Percentiles rank a stretch among this genome's conserved stretches.
These are phyloP conservation scores for Exophiala spinifera DNA, from an alignment of 2,329 filamentous ascomycete species.

Conservation along the genomic window DNA sequence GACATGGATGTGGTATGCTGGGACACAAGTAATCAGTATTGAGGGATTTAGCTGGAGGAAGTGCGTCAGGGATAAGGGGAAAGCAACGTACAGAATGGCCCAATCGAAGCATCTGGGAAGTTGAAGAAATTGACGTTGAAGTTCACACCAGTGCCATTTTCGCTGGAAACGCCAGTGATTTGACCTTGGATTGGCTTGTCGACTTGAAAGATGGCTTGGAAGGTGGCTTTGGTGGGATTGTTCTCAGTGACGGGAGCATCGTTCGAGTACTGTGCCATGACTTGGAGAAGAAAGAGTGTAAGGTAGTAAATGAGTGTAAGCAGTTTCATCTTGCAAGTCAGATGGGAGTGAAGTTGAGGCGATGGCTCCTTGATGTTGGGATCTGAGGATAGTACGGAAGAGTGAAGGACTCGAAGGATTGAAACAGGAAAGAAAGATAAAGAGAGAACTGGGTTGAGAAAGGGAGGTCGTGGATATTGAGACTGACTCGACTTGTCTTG, in stretches of 20 bases:
- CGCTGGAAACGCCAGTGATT: slow-evolving; percentile 47
- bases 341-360: too few relatives aligned
- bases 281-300: slow-evolving; percentile 28
- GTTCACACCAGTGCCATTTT: slow-evolving; percentile 54
- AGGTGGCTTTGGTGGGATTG: slow-evolving; percentile 56
- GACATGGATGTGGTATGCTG: slow-evolving; percentile 72
- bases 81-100: slow-evolving; percentile 57
- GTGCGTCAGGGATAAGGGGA: neutral
- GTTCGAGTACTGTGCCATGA: slow-evolving; percentile 29
- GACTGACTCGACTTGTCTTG: neutral
- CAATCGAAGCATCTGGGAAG: slow-evolving; percentile 52
- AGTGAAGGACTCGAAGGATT: neutral
- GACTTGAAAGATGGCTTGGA: slow-evolving; percentile 54
- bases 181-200: slow-evolving; percentile 56
- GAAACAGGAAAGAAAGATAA: neutral
- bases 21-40: neutral
- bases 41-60: neutral
- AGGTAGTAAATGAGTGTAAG: slow-evolving; percentile 22
- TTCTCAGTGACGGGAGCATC: slow-evolving; percentile 53
- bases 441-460: neutral
- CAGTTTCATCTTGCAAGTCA: slow-evolving; percentile 22
- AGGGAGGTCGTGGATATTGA: neutral
- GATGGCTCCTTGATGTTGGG: too few relatives aligned
- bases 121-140: slow-evolving; percentile 58
- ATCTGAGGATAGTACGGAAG: neutral